phyloP scores from a whole-genome alignment of 1,284 basidiomycete genomes.

The Cryptococcus sp. region DNA sequence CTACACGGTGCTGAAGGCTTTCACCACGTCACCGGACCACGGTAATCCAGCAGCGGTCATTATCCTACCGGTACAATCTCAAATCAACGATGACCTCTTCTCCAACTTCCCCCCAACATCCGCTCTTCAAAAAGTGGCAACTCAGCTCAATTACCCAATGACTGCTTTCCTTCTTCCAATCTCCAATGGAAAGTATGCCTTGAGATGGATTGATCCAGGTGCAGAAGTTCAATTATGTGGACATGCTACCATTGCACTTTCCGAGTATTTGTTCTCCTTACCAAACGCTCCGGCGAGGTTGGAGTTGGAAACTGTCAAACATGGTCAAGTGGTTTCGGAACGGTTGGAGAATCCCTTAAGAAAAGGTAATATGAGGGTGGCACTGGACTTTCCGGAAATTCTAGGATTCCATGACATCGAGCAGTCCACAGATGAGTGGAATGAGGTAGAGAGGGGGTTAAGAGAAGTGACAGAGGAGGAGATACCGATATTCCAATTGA shows the following conservation, averaged over 20 bases:
- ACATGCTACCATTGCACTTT: constrained; percentile 15
- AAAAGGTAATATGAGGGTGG: neutral
- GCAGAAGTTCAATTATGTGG: constrained; percentile 12
- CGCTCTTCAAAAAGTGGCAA: constrained; percentile 4
- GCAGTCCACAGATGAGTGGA: neutral
- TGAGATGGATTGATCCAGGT: constrained; percentile 16
- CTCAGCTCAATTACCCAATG: constrained; percentile 9
- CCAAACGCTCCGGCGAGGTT: neutral
- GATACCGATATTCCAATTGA: neutral
- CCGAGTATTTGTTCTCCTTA: constrained; percentile 6
- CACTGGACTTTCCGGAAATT: neutral
- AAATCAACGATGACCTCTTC: neutral
- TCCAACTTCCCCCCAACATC: constrained; percentile 6
- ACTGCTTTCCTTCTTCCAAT: constrained; percentile 12
- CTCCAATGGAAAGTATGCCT: constrained; percentile 1
- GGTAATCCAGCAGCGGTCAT: constrained; percentile 17
- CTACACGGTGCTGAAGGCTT: constrained; percentile 10
- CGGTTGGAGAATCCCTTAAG: neutral
- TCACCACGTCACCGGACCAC: constrained; percentile 4
- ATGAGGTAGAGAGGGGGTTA: neutral
- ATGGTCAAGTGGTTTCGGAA: neutral
- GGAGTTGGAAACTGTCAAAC: neutral
- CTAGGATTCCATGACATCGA: neutral
- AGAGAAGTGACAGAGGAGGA: neutral
- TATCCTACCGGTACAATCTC: constrained; percentile 1